These are phyloP conservation scores for Mesembryanthemum crystallinum DNA, from an alignment of 148 eudicot genomes.

Conservation along the genomic window DNA sequence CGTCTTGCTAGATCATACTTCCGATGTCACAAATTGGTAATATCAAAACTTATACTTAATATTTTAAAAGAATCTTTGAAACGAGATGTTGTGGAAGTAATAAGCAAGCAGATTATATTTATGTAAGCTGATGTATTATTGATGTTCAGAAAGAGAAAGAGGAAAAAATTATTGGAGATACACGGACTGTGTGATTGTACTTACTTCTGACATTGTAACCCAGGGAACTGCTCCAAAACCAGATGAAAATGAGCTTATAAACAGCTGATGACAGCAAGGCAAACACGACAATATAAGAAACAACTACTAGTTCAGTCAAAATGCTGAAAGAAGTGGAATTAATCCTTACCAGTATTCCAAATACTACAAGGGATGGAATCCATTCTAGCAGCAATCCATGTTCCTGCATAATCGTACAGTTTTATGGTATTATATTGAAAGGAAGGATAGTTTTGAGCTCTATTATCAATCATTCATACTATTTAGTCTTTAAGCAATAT, in stretches of 20 bases:
- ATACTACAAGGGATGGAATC: slow-evolving; percentile 28
- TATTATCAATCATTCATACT: too few species aligned
- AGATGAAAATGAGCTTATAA: slow-evolving; percentile 7
- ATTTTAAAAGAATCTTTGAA: too few species aligned
- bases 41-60: too few species aligned
- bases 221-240: slow-evolving; percentile 16
- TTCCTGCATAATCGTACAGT: slow-evolving; percentile 2
- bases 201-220: slow-evolving; percentile 15
- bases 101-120: too few species aligned
- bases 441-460: too few species aligned
- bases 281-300: not conserved
- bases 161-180: not conserved
- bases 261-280: not conserved
- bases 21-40: too few species aligned
- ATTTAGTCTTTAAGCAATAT: too few species aligned
- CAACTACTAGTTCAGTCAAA: not conserved
- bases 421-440: too few species aligned
- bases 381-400: slow-evolving; percentile 22
- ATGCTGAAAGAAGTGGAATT: not conserved
- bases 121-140: too few species aligned
- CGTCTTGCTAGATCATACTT: not conserved
- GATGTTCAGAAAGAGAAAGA: too few species aligned
- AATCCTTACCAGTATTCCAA: slow-evolving; percentile 27
- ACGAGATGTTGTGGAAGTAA: too few species aligned
- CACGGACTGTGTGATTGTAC: not conserved